A percentile compares a stretch with the other conserved stretches of the same genome.
These are phyloP conservation scores for Candida easanensis DNA, from an alignment of 805 yeast genomes.

Conservation along the genomic window DNA sequence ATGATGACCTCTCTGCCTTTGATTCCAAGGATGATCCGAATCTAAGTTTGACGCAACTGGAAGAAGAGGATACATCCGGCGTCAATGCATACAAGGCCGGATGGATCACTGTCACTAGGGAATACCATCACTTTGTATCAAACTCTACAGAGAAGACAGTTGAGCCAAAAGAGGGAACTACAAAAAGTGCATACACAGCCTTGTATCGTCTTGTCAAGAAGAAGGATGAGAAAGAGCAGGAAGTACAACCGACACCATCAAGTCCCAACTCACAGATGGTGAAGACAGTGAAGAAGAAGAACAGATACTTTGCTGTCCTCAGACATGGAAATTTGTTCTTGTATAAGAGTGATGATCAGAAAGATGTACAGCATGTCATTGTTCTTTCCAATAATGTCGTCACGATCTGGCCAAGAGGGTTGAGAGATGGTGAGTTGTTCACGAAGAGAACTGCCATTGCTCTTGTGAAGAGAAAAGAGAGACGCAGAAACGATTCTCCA, in stretches of 20 bases:
- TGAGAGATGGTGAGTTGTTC: conserved; percentile 75
- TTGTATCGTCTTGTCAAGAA: conserved; percentile 53
- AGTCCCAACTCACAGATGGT: conserved; percentile 19
- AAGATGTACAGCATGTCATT: conserved; percentile 73
- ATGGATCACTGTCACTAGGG: conserved; percentile 83
- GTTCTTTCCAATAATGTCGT: conserved; percentile 70
- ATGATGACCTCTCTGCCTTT: conserved; percentile 24
- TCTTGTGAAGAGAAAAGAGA: conserved; percentile 48
- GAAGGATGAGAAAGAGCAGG: conserved; percentile 8
- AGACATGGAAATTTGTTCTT: conserved; percentile 87
- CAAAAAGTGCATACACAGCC: conserved; percentile 57
- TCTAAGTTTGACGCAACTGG: conserved; percentile 61
- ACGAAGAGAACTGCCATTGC: conserved; percentile 80
- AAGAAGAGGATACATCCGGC: conserved; percentile 58
- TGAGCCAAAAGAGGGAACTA: conserved; percentile 23
- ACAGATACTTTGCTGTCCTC: conserved; percentile 64
- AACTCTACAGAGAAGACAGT: conserved; percentile 35
- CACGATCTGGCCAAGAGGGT: conserved; percentile 78
- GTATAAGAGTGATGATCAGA: conserved; percentile 67
- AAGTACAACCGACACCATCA: conserved; percentile 5
- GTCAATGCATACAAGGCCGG: conserved; percentile 65
- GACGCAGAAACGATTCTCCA: conserved; percentile 26
- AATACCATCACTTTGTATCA: conserved; percentile 51
- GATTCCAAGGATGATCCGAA: conserved; percentile 30
- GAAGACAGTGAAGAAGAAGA: conserved; percentile 44